Percentiles rank a stretch among this genome's conserved stretches.
Conservation (phyloP, 805 yeast species). For the Cyberlindnera maclurae region DNA sequence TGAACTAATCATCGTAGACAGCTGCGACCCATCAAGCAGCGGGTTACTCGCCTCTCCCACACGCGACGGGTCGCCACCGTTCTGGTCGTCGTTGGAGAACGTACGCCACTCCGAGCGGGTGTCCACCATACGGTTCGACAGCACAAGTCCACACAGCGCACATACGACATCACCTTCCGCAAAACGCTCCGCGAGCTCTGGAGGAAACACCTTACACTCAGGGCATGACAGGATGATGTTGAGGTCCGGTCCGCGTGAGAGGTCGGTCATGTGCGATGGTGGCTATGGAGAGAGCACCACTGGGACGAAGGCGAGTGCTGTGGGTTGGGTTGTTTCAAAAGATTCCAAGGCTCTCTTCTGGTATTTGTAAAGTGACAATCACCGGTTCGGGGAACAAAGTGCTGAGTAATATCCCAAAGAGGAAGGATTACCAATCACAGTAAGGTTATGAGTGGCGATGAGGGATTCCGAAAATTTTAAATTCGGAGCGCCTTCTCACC, state of each 20-base stretch:
- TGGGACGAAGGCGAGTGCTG: no score
- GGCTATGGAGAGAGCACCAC: no score
- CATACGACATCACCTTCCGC: constrained; percentile 99
- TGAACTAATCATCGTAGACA: constrained; percentile 85
- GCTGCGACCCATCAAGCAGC: constrained; percentile 80
- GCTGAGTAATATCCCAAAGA: background rate
- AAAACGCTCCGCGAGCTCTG: constrained; percentile 89
- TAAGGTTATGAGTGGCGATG: background rate
- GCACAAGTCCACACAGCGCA: constrained; percentile 91
- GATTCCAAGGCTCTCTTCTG: no score
- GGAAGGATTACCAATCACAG: background rate
- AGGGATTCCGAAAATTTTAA: no score
- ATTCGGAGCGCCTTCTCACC: background rate
- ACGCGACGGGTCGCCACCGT: constrained; percentile 98
- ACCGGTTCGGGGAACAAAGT: no score
- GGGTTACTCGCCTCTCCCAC: constrained; percentile 98
- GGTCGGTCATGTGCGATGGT: constrained; percentile 3
- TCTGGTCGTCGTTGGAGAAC: constrained; percentile 94
- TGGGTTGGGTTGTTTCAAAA: no score
- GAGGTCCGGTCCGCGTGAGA: constrained; percentile 59
- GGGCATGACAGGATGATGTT: constrained; percentile 91
- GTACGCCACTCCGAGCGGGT: constrained; percentile 99
- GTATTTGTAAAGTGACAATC: no score
- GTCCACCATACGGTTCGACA: constrained; percentile 88
- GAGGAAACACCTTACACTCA: constrained; percentile 93